Base-by-base conservation (phyloP, 805 yeast genomes). In the Candida dajiaensis region DNA sequence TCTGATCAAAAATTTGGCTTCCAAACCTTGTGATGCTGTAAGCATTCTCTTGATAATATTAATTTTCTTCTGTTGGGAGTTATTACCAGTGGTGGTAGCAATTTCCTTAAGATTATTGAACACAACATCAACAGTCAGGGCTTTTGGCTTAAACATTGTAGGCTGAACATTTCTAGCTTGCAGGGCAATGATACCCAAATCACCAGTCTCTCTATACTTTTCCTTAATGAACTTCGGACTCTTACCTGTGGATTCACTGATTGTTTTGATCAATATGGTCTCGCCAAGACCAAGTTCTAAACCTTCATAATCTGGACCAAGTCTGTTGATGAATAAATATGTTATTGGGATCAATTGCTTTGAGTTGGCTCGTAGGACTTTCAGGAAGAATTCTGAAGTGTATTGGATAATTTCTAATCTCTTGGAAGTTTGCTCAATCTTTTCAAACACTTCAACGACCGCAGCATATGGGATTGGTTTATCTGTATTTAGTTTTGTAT, bases 221-320 rank as follows among this genome's bases (percentile, higher is more conserved):
- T 72, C 70, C 61, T 81, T 89, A 44, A 94, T 77, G 50, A 83
- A 87, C 3, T 80, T 69, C 1, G 79, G 54, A 0, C 90, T 75
- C 46, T 95, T 73, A 1, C 99, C 99, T 16, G 96, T 90, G 42
- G 95, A 80, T 59, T 87, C 96, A 31, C 89, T 81, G 37, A 94
- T 79, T 0, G 98, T 94, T 59, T 90, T 94, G 58, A 90, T 80
- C 23, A 94, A 69, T 11, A 94, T 62, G 2, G 95, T 81, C 64
- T 94, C 99, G 16, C 99, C 99, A 3, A 94, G 73, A 0, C 99
- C 99, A 22, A 94, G 71, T 60, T 94, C 99, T 47, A 92, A 69
- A 26, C 95, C 97, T 61, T 89, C 96, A 61, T 94, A 94, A 63
- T 94, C 99, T 0, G 99, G 99, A 0, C 97, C 97, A 10, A 90